phyloP scores from a whole-genome alignment of 176 grass and related monocot genomes.

The Cenchrus purpureus region DNA sequence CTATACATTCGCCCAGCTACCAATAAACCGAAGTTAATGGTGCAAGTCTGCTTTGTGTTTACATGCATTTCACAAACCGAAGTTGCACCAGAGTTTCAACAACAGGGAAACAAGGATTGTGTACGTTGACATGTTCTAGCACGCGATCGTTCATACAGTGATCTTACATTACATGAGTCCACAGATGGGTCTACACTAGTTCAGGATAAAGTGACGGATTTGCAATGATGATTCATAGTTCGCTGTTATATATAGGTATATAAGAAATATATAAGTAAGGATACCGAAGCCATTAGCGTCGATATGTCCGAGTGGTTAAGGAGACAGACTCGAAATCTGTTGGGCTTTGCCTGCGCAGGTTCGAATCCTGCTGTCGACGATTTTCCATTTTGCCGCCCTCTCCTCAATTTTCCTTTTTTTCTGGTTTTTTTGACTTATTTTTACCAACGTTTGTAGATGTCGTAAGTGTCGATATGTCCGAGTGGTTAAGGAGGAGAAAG shows the following conservation, averaged over 20 bases:
- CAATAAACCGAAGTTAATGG: too few relatives aligned
- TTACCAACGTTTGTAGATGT: too few relatives aligned
- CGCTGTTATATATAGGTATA: too few relatives aligned
- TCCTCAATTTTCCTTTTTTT: too few relatives aligned
- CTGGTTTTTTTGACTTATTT: too few relatives aligned
- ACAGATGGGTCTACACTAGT: not conserved
- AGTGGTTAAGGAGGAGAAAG: slow-evolving; percentile 99
- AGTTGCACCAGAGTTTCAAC: not conserved
- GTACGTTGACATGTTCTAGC: not conserved
- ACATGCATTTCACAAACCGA: not conserved
- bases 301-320: slow-evolving; percentile 98
- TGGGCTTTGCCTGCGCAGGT: slow-evolving; percentile 93
- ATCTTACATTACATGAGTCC: not conserved
- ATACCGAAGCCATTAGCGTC: not conserved
- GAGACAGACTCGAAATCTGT: slow-evolving; percentile 99
- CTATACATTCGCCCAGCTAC: too few relatives aligned
- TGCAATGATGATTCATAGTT: not conserved
- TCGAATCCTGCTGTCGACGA: slow-evolving; percentile 71
- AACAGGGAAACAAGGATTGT: not conserved
- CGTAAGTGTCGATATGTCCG: slow-evolving; percentile 62
- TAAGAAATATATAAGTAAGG: too few relatives aligned
- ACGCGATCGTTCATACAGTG: not conserved
- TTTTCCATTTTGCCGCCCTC: not conserved
- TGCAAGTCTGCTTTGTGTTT: too few relatives aligned
- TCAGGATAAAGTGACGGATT: too few relatives aligned